Conservation (phyloP, 2,329 filamentous ascomycete species). For the Malbranchea zuffiana region DNA sequence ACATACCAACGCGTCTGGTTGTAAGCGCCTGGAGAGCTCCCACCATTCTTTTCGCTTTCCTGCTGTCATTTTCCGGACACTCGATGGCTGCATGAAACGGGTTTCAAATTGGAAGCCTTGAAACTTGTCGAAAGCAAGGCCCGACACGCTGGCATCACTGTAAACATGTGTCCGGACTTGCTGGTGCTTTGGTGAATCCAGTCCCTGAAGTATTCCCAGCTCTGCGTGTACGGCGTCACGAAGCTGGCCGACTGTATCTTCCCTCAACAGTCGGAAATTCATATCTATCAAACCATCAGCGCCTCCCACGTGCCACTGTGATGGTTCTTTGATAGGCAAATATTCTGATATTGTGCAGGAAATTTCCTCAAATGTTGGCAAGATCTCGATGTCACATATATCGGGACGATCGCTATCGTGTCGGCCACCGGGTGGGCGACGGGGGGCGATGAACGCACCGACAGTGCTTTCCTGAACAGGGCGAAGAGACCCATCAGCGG, state of each 20-base stretch:
- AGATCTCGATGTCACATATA: constrained; percentile 39
- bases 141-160: constrained; percentile 23
- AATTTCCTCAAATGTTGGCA: constrained; percentile 43
- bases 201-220: constrained; percentile 20
- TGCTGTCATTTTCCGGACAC: constrained; percentile 15
- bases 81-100: constrained; percentile 37
- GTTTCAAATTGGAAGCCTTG: constrained; percentile 38
- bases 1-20: constrained; percentile 42
- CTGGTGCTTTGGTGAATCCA: constrained; percentile 5
- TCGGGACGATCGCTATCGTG: constrained; percentile 43
- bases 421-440: constrained; percentile 21
- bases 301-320: constrained; percentile 33
- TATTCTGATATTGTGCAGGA: constrained; percentile 12
- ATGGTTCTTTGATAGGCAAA: constrained; percentile 26
- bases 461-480: not conserved
- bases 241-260: constrained; percentile 46
- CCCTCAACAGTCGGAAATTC: constrained; percentile 46
- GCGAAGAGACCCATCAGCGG: not conserved
- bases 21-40: constrained; percentile 40
- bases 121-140: constrained; percentile 27
- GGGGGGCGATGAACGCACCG: constrained; percentile 1
- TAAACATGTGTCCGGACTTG: constrained; percentile 27
- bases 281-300: constrained; percentile 42
- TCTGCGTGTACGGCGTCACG: constrained; percentile 39
- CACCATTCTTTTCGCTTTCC: constrained; percentile 40